Base-by-base conservation (phyloP, 768 basidiomycete genomes). In the Trametes maxima region DNA sequence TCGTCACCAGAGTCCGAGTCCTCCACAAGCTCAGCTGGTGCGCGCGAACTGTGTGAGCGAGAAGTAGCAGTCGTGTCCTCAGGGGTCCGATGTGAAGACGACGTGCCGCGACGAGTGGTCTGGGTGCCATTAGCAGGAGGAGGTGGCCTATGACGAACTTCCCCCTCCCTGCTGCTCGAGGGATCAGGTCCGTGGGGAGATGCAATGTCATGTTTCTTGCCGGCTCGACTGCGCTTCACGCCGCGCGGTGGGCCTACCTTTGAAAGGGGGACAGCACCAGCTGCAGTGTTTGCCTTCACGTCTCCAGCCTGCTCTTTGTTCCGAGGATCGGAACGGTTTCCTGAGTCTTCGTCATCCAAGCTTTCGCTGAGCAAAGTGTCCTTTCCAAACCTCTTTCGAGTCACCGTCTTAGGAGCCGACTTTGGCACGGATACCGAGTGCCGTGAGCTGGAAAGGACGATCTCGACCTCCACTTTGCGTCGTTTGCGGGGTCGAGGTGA, bases 161-260 rank as follows among this genome's bases (percentile, higher is more conserved):
- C 28, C 28, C 8, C 8, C 8, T 8, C 28, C 28, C 28, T 8
- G 28, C 28, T 33, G 8, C 28, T 33, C 28, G 8, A 33, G 28
- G 28, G n/a, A n/a, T n/a, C n/a, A n/a, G n/a, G n/a, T n/a, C n/a
- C n/a, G 7, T 16, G n/a, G 8, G 56, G 16, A 5, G 55, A 2
- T 11, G 17, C n/a, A 5, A 47, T 5, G 19, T 25, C 44, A 17
- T n/a, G 16, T 11, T 51, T 49, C 22, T 44, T 37, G 21, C 49
- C 51, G 28, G 43, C 13, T 14, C 39, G 45, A 14, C 47, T 16
- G 11, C 60, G 57, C 48, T 67, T 67, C 3, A 36, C 14, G 17
- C 22, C 55, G n/a, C 63, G 63, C 24, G 63, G 66, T 11, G 66
- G 66, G 14, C 63, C 66, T 28, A 59, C 42, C 54, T 60, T 64